Base-by-base conservation (phyloP, 352 stramenopile genomes). In the Globisporangium cederbergense region DNA sequence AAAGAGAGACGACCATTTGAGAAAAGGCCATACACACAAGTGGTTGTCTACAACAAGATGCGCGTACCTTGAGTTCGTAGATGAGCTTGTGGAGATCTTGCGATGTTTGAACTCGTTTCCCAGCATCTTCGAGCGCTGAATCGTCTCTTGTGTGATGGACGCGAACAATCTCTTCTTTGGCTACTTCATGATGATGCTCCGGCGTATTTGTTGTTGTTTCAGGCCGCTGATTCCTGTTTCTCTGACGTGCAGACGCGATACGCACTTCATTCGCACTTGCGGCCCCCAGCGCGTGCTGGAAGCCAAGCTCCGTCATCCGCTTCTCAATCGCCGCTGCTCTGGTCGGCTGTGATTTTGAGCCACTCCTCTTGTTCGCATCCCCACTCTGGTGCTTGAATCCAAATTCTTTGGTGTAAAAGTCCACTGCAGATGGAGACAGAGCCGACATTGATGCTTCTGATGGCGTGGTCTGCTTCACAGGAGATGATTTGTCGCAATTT, bases 41-140 rank as follows among this genome's bases (percentile, higher is more conserved):
- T 8, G 34, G 2, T 4, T 28, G 3, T 1, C 25, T 49, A 16
- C 11, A 10, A 4, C 16, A 58, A 36, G 7, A 13, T 10, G 13
- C 16, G 13, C 14, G 16, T 32, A 78, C 76, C 72, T 90, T 90
- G 1, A 90, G 69, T 50, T 89, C 77, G 55, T 90, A 90, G 54
- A 88, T 77, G n/a, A 86, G 70, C 8, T 66, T 70, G 61, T 85
- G 75, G 7, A 89, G 61, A 60, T 88, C 74, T 57, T 86, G 81
- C 1, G 73, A 54, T 13, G 66, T 76, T 30, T 66, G 72, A 53
- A 55, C n/a, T 18, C 32, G 64, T 50, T 59, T 49, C 0, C 64
- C 38, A 3, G 47, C 16, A 18, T 45, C 59, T 13, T 45, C 25
- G 1, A 70, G 36, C 8, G 40, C 54, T n/a, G 40, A 51, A n/a